phyloP scores from a whole-genome alignment of 1,284 basidiomycete genomes.

The Sphaerobolus stellatus region DNA sequence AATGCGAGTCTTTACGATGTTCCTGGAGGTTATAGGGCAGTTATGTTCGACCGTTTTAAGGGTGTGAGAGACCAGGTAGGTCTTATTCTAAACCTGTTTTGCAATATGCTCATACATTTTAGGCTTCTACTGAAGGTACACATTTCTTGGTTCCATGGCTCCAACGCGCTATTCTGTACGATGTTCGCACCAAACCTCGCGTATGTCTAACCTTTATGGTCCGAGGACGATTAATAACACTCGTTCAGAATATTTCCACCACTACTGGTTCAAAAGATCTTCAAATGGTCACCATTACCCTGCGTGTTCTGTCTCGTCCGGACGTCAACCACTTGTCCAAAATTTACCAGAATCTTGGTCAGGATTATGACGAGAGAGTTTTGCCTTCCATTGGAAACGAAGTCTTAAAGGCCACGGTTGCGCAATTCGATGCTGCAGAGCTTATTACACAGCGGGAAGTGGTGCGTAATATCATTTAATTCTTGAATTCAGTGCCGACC shows the following conservation, averaged over 20 bases:
- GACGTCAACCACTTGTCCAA: constrained; percentile 86
- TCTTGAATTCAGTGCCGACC: not conserved
- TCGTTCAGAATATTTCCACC: constrained; percentile 86
- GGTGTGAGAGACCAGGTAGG: constrained; percentile 82
- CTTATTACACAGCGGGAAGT: constrained; percentile 89
- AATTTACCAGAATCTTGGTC: constrained; percentile 93
- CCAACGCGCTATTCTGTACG: constrained; percentile 94
- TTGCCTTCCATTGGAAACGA: constrained; percentile 95
- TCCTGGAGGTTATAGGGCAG: constrained; percentile 89
- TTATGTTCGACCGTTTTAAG: constrained; percentile 97
- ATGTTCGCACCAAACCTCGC: constrained; percentile 96
- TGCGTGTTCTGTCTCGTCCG: constrained; percentile 93
- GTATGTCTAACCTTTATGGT: constrained; percentile 42
- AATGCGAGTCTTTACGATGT: constrained; percentile 91
- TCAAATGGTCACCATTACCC: constrained; percentile 96
- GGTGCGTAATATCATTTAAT: constrained; percentile 41
- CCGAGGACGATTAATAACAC: constrained; percentile 2
- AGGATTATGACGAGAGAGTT: constrained; percentile 97
- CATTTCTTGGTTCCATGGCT: constrained; percentile 97
- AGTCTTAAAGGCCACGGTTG: constrained; percentile 96
- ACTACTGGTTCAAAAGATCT: constrained; percentile 95
- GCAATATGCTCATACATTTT: constrained; percentile 5
- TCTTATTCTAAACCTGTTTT: not conserved
- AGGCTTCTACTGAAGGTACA: constrained; percentile 93
- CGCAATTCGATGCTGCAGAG: constrained; percentile 98